A percentile compares a stretch with the other conserved stretches of the same genome.
These are phyloP conservation scores for Plasmodium cynomolgi DNA, from an alignment of 169 alveolate species.

Conservation along the genomic window DNA sequence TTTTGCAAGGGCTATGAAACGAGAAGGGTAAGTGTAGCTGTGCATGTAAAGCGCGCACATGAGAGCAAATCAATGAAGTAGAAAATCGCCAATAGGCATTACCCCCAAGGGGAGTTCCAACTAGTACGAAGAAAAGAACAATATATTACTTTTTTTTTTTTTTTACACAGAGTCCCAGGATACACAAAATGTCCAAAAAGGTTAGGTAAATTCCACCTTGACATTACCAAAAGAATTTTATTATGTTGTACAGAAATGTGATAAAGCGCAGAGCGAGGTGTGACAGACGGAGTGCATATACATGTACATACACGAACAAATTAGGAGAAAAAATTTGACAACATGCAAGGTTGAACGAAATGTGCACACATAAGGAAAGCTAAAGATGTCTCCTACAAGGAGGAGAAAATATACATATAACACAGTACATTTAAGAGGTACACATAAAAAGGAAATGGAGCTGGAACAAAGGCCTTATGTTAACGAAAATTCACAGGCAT, in stretches of 20 bases:
- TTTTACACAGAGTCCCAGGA: neutral
- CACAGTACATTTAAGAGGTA: neutral
- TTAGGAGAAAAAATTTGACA: neutral
- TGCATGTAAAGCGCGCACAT: neutral
- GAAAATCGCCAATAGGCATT: neutral
- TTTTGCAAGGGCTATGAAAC: slow-evolving; percentile 23
- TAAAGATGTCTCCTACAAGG: neutral
- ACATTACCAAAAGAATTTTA: neutral
- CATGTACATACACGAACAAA: neutral
- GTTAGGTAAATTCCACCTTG: neutral
- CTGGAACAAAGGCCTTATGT: neutral
- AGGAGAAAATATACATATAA: neutral
- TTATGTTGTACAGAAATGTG: neutral
- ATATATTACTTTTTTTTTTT: neutral
- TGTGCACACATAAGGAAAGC: neutral
- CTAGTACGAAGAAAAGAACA: neutral
- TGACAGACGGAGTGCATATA: neutral
- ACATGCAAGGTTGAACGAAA: neutral
- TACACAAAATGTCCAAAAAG: neutral
- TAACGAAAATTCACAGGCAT: neutral
- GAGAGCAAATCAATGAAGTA: neutral
- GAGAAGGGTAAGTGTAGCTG: neutral
- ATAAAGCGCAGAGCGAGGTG: neutral
- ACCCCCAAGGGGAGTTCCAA: neutral
- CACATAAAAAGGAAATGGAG: neutral